phyloP scores from a whole-genome alignment of 345 rosid genomes.

The Citrus cavaleriei region DNA sequence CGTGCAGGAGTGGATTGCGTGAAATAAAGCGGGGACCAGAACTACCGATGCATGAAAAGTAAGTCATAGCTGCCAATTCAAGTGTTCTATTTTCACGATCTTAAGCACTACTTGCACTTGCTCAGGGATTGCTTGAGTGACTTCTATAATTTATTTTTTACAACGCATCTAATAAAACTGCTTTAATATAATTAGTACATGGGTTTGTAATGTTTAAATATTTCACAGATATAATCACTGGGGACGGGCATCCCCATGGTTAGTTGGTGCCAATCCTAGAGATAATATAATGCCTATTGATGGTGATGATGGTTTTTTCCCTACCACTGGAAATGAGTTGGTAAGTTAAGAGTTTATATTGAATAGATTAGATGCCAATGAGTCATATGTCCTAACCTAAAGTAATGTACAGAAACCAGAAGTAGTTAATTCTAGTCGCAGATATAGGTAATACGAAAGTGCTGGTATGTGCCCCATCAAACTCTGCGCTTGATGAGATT shows the following conservation, averaged over 20 bases:
- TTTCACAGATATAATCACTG: slow-evolving; percentile 62
- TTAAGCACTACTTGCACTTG: background rate
- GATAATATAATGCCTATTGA: slow-evolving; percentile 76
- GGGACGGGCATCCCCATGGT: slow-evolving; percentile 88
- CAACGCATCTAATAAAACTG: background rate
- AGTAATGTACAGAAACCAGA: slow-evolving; percentile 71
- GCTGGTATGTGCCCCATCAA: slow-evolving; percentile 96
- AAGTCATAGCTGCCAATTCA: slow-evolving; percentile 26
- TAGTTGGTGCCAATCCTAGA: slow-evolving; percentile 70
- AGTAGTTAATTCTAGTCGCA: slow-evolving; percentile 67
- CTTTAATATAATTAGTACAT: background rate
- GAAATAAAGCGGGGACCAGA: slow-evolving; percentile 50
- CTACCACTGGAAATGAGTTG: slow-evolving; percentile 85
- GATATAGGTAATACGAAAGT: too few relatives aligned
- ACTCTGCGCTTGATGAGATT: slow-evolving; percentile 98
- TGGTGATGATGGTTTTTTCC: slow-evolving; percentile 90
- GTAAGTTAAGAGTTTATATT: slow-evolving; percentile 37
- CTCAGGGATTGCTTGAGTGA: background rate
- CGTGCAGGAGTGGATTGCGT: slow-evolving; percentile 44
- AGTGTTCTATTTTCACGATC: background rate
- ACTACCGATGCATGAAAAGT: slow-evolving; percentile 74
- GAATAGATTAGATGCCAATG: background rate
- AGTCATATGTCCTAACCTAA: slow-evolving; percentile 10
- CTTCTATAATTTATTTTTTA: background rate
- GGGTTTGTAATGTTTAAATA: slow-evolving; percentile 9